A percentile compares a stretch with the other conserved stretches of the same genome.
Evolutionary conservation across 2,329 filamentous ascomycete species (phyloP).

Genomic region (Colletotrichum echinochloae): DNA sequence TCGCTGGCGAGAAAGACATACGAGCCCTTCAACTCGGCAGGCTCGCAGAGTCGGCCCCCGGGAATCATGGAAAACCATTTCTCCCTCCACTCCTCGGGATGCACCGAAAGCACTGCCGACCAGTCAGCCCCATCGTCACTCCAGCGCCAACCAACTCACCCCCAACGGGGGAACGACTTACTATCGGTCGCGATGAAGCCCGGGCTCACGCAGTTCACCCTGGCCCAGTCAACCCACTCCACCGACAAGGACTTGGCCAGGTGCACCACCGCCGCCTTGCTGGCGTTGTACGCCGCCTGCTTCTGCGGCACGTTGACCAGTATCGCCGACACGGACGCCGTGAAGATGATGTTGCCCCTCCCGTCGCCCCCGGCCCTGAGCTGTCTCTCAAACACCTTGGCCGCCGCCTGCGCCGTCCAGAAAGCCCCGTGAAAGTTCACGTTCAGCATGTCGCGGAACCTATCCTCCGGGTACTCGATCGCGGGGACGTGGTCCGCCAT

Average conservation of each 20-base stretch:
- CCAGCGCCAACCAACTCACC: too few relatives aligned
- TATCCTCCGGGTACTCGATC: slow-evolving; percentile 55
- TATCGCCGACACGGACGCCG: slow-evolving; percentile 53
- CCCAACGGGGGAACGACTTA: too few relatives aligned
- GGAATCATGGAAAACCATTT: slow-evolving; percentile 39
- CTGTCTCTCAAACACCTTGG: slow-evolving; percentile 52
- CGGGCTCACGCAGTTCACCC: slow-evolving; percentile 39
- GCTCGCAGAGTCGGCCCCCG: slow-evolving; percentile 34
- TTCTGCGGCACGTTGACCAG: slow-evolving; percentile 56
- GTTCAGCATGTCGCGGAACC: slow-evolving; percentile 52
- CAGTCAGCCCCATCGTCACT: slow-evolving; percentile 62
- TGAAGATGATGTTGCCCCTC: slow-evolving; percentile 55
- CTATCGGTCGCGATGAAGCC: slow-evolving; percentile 39
- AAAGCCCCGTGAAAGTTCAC: slow-evolving; percentile 58
- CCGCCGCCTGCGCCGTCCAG: slow-evolving; percentile 57
- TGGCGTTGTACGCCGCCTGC: slow-evolving; percentile 75
- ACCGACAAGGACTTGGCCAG: slow-evolving; percentile 76
- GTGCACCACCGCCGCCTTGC: slow-evolving; percentile 80
- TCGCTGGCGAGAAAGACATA: slow-evolving; percentile 60
- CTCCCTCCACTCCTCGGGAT: slow-evolving; percentile 70
- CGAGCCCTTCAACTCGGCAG: slow-evolving; percentile 63
- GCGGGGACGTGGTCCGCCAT: slow-evolving; percentile 52
- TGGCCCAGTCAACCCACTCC: slow-evolving; percentile 78
- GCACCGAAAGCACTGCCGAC: slow-evolving; percentile 28
- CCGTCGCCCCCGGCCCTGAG: slow-evolving; percentile 44